Evolutionary conservation across 2,329 filamentous ascomycete genomes (phyloP), one percentile per base, ranked within the genome.

Genomic region (Cladophialophora chaetospira): DNA sequence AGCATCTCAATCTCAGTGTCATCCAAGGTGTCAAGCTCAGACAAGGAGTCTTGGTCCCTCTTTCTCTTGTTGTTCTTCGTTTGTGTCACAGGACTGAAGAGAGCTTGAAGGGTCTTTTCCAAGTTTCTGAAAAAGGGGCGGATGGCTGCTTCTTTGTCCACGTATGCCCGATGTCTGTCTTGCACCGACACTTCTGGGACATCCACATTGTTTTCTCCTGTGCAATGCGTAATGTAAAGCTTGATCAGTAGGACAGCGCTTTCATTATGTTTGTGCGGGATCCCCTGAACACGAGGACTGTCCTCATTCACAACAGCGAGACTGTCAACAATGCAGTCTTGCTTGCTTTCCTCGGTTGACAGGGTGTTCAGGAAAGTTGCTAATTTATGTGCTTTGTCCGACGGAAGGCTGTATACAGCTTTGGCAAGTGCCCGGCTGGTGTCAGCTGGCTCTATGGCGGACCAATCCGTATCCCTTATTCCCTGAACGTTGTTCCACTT

Each of bases 381-480:
- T 11, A 63, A 17, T 9, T 29, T 5, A 8, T 15, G n/a, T 13
- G 47, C 28, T 4, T n/a, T 23, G 5, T 53, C 44, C 5, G n/a
- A 8, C 3, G 50, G 38, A 15, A 63, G 40, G n/a, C 19, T 26
- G 33, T 57, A 63, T 19, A 63, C 44, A 19, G 55, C 53, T 53
- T 63, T 73, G 3, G 67, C 68, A 35, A 75, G 59, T 19, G 74
- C 58, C 19, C 64, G 63, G 15, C 61, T 58, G 4, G 77, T 69
- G 58, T 82, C 77, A 2, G 68, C 66, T 6, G 70, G 67, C 33
- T 72, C 63, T 3, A 82, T 66, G 1, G 70, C 53, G 3, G 60
- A 51, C 69, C 71, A 77, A 3, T 58, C 53, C 68, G 75, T 72
- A 3, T 26, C 51, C 9, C 60, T 46, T 13, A 76, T 68, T 1